phyloP scores from a whole-genome alignment of 2,329 filamentous ascomycete species.

The Uncinocarpus reesii region DNA sequence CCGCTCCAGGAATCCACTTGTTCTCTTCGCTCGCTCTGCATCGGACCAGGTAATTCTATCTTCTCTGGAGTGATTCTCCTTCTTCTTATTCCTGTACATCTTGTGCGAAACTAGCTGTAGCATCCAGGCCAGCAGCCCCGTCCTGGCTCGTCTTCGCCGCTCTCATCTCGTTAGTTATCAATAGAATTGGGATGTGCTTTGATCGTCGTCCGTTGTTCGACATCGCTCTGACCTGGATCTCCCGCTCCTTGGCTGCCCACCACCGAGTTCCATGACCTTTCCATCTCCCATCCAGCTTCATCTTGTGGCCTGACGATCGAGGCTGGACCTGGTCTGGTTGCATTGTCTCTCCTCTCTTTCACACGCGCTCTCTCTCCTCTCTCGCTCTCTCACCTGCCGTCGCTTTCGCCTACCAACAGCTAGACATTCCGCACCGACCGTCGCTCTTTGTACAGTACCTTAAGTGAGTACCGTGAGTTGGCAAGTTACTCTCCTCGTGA shows the following conservation, averaged over 20 bases:
- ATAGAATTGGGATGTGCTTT: constrained; percentile 10
- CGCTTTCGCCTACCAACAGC: background rate
- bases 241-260: constrained; percentile 8
- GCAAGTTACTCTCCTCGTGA: background rate
- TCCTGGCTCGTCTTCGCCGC: too few relatives aligned
- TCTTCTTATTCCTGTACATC: background rate
- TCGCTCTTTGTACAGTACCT: too few relatives aligned
- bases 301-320: constrained; percentile 10
- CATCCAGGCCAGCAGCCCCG: too few relatives aligned
- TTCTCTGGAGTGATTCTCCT: too few relatives aligned
- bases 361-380: background rate
- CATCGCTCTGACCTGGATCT: background rate
- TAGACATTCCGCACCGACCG: too few relatives aligned
- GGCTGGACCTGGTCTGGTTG: constrained; percentile 10
- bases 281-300: background rate
- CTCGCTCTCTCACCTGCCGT: constrained; percentile 4
- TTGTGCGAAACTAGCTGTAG: too few relatives aligned
- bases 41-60: too few relatives aligned
- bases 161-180: too few relatives aligned
- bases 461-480: background rate
- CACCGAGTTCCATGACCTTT: constrained; percentile 3
- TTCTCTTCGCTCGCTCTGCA: background rate
- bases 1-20: background rate
- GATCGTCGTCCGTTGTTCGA: constrained; percentile 8
- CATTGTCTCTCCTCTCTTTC: constrained; percentile 6